Base-by-base conservation (phyloP, 257 asterid species). In the Leonotis leonurus region DNA sequence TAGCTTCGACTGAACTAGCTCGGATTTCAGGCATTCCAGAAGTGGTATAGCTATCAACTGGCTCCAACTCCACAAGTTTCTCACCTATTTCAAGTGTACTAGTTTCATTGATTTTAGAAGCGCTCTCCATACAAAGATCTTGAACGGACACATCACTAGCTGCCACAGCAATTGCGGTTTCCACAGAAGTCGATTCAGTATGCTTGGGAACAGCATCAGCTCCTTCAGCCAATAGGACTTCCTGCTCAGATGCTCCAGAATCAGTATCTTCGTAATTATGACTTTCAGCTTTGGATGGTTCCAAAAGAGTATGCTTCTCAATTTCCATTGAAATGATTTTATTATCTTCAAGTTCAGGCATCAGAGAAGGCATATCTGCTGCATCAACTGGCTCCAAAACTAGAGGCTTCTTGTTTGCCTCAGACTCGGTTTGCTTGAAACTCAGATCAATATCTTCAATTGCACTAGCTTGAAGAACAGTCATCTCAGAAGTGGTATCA, bases 1-100 rank as follows among this genome's bases (percentile, higher is more conserved):
- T 61, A 59, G 71, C 80, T 67, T 64, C 70, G 20, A 45, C 11
- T 18, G 51, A 71, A 60, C 50, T 53, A 62, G 68, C 81, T 72
- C 75, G 79, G 26, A 59, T 12, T 26, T 75, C 79, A 36, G 66
- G 62, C 76, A 62, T 67, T 24, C 22, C 72, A 32, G 64, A 50
- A 41, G 46, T 2, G 21, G 46, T 8, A 54, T 59, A 56, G 25
- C 7, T 30, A 36, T 55, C 56, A 17, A 54, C 68, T 53, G 58
- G 64, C 41, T 75, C 74, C 64, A 67, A 35, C 56, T 33, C 63
- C n/a, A n/a, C 21, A 68, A 39, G 44, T 56, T 36, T 73, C 78
- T 63, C n/a, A n/a, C n/a, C n/a, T n/a, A n/a, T n/a, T n/a, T 76
- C 70, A 32, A 25, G 25, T 29, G 17, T 68, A 54, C 51, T 65